Evolutionary conservation across 108 stramenopile genomes (phyloP).

Genomic region (Fragilariopsis cylindrus): DNA sequence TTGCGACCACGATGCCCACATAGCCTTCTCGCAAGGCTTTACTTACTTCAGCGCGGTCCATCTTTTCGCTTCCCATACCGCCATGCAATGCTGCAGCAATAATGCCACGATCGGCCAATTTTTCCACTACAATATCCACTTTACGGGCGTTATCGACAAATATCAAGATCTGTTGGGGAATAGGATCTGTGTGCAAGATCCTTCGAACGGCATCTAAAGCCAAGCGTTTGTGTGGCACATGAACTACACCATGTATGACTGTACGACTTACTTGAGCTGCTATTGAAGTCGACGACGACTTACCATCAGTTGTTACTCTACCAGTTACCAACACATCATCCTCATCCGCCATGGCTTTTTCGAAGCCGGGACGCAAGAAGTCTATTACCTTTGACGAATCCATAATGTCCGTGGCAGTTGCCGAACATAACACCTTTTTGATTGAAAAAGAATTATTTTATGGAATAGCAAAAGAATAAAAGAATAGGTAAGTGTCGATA

Average conservation of each 20-base stretch:
- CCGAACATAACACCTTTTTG: constrained; percentile 62
- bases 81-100: constrained; percentile 84
- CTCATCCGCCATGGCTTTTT: constrained; percentile 69
- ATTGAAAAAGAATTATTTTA: constrained; percentile 31
- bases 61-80: constrained; percentile 71
- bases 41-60: constrained; percentile 84
- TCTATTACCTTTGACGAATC: constrained; percentile 41
- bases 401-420: constrained; percentile 83
- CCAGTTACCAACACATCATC: constrained; percentile 63
- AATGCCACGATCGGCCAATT: constrained; percentile 74
- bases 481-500: too few relatives aligned
- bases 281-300: constrained; percentile 6
- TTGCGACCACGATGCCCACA: constrained; percentile 86
- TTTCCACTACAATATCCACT: constrained; percentile 79
- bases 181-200: constrained; percentile 83
- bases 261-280: constrained; percentile 70
- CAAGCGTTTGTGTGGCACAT: constrained; percentile 71
- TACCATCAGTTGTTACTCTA: constrained; percentile 17
- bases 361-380: constrained; percentile 68
- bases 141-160: constrained; percentile 82
- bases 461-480: constrained; percentile 8
- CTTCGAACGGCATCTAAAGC: constrained; percentile 76
- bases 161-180: constrained; percentile 85
- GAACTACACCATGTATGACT: constrained; percentile 80
- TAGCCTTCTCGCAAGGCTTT: constrained; percentile 82